Conservation (phyloP, 768 basidiomycete species). For the Lactarius quietus region DNA sequence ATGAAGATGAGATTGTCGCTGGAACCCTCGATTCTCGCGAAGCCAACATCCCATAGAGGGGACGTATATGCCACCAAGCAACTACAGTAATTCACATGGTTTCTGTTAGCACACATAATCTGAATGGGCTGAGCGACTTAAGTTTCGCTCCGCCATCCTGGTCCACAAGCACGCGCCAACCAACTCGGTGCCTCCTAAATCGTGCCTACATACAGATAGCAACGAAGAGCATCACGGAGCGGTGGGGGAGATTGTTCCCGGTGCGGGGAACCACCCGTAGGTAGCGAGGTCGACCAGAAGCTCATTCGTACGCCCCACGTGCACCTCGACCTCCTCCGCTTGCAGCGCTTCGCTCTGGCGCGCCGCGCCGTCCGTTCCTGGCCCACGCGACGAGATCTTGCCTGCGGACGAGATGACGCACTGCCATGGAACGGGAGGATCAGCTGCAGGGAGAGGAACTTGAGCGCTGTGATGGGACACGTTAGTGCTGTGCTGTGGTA, state of each 20-base stretch:
- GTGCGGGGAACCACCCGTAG: conserved; percentile 67
- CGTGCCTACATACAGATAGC: background rate
- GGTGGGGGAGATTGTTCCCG: background rate
- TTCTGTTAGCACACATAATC: background rate
- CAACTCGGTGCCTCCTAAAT: background rate
- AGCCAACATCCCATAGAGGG: no score
- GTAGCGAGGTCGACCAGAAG: conserved; percentile 51
- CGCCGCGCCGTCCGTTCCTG: conserved; percentile 75
- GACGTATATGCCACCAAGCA: background rate
- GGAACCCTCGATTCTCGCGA: background rate
- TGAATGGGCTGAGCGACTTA: background rate
- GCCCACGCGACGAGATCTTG: conserved; percentile 76
- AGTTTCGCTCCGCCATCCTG: background rate
- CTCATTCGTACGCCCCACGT: conserved; percentile 49
- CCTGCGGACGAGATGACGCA: conserved; percentile 71
- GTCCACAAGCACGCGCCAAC: background rate
- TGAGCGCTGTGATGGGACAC: conserved; percentile 52
- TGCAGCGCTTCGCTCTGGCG: conserved; percentile 72
- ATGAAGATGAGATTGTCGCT: background rate
- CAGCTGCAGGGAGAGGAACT: conserved; percentile 57
- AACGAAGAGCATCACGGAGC: background rate
- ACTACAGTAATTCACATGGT: background rate
- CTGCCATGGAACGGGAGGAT: conserved; percentile 77
- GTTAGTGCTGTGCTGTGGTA: background rate
- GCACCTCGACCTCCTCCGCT: conserved; percentile 81